Conservation (phyloP, 805 yeast genomes). For the Yamadazyma kitorensis region DNA sequence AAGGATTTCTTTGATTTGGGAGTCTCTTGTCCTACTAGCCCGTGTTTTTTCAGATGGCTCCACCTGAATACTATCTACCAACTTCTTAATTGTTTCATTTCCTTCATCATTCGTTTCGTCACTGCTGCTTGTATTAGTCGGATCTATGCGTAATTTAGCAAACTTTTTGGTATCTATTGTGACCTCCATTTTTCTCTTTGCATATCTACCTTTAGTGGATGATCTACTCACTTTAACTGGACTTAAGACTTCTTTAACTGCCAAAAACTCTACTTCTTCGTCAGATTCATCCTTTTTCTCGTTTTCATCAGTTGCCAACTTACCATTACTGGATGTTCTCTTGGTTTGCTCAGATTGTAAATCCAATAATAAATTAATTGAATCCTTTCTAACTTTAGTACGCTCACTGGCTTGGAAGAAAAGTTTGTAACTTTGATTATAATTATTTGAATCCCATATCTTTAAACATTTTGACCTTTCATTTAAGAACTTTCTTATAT, state of each 20-base stretch:
- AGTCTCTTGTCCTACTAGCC: no score
- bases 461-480: slow-evolving; percentile 46
- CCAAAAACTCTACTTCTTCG: slow-evolving; percentile 9
- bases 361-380: slow-evolving; percentile 21
- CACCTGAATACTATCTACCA: no score
- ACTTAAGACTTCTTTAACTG: not conserved
- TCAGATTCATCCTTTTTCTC: slow-evolving; percentile 6
- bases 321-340: not conserved
- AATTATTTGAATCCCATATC: slow-evolving; percentile 39
- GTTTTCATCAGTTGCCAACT: slow-evolving; percentile 8
- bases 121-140: not conserved
- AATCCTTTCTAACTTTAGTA: slow-evolving; percentile 24
- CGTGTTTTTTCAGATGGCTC: no score
- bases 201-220: slow-evolving; percentile 1
- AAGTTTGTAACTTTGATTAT: slow-evolving; percentile 7
- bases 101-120: not conserved
- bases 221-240: slow-evolving; percentile 2
- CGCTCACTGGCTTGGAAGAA: slow-evolving; percentile 29
- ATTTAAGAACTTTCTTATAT: slow-evolving; percentile 56
- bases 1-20: no score
- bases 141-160: not conserved
- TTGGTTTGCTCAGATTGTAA: slow-evolving; percentile 10
- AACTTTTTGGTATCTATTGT: slow-evolving; percentile 5
- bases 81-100: no score
- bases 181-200: slow-evolving; percentile 1